Percentiles rank a stretch among this genome's conserved stretches.
Conservation (phyloP, 768 basidiomycete species). For the Tephrocybe rancida region DNA sequence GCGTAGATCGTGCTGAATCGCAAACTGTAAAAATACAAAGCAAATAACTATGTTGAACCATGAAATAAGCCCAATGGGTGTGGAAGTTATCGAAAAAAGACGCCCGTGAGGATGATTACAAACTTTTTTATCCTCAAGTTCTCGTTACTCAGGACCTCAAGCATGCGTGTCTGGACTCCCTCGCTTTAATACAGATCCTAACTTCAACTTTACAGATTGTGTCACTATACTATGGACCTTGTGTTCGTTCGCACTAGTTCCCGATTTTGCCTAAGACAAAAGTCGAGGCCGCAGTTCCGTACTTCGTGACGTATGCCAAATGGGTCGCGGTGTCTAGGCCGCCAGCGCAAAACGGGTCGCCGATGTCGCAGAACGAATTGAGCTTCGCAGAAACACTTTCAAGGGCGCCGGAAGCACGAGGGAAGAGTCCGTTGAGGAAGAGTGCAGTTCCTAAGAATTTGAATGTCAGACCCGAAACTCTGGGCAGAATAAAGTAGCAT, state of each 20-base stretch:
- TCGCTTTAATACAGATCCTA: too few species aligned
- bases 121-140: too few species aligned
- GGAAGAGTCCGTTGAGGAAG: conserved; percentile 4
- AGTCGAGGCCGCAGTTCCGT: conserved; percentile 1
- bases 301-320: conserved; percentile 2
- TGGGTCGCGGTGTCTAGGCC: neutral
- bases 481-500: neutral
- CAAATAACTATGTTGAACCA: too few species aligned
- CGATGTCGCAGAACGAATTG: conserved; percentile 10
- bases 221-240: too few species aligned
- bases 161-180: too few species aligned
- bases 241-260: neutral
- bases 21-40: too few species aligned
- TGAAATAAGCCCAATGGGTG: too few species aligned
- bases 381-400: conserved; percentile 5
- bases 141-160: too few species aligned
- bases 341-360: conserved; percentile 11
- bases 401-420: conserved; percentile 3
- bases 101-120: too few species aligned
- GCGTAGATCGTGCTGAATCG: too few species aligned
- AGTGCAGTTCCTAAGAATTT: conserved; percentile 4
- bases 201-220: too few species aligned
- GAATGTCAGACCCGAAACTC: neutral
- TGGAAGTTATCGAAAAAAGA: too few species aligned
- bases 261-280: conserved; percentile 10